Conservation (phyloP, 306 rosid genomes). For the Echinosophora koreensis region DNA sequence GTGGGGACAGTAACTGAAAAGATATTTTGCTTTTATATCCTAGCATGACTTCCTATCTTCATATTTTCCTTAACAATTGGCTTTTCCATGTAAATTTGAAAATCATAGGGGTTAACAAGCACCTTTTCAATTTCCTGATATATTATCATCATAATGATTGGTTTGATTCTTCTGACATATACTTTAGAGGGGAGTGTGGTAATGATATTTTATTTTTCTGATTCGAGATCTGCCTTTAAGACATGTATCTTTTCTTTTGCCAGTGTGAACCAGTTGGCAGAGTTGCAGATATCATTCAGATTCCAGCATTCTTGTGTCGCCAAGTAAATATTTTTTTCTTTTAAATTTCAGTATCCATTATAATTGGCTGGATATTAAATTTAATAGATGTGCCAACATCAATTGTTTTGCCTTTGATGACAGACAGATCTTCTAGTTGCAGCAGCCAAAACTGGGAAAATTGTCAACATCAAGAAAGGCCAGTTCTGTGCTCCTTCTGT, state of each 20-base stretch:
- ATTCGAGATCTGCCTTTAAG: constrained; percentile 30
- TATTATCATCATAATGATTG: constrained; percentile 16
- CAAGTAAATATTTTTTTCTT: constrained; percentile 62
- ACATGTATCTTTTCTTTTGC: constrained; percentile 39
- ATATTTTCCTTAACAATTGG: constrained; percentile 35
- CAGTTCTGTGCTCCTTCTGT: constrained; percentile 99
- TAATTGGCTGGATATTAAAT: constrained; percentile 3
- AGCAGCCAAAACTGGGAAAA: constrained; percentile 96
- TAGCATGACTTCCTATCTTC: constrained; percentile 25
- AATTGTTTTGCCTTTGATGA: constrained; percentile 47
- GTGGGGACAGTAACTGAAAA: background rate
- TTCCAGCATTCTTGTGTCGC: constrained; percentile 96
- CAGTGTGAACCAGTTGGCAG: constrained; percentile 94
- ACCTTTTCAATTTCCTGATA: constrained; percentile 18
- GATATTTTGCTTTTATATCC: constrained; percentile 3
- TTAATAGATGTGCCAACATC: constrained; percentile 28
- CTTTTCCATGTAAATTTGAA: constrained; percentile 20
- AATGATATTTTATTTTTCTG: constrained; percentile 25
- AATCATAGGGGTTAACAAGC: background rate
- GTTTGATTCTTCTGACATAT: constrained; percentile 15
- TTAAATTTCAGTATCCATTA: constrained; percentile 27
- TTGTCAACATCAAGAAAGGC: constrained; percentile 91
- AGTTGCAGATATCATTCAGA: constrained; percentile 96
- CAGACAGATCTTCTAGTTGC: constrained; percentile 99
- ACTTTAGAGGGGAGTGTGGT: background rate